Percentiles rank a stretch among this genome's conserved stretches.
phyloP scores from a whole-genome alignment of 495 filamentous ascomycete genomes.

The Aspergillus sclerotiicarbonarius region DNA sequence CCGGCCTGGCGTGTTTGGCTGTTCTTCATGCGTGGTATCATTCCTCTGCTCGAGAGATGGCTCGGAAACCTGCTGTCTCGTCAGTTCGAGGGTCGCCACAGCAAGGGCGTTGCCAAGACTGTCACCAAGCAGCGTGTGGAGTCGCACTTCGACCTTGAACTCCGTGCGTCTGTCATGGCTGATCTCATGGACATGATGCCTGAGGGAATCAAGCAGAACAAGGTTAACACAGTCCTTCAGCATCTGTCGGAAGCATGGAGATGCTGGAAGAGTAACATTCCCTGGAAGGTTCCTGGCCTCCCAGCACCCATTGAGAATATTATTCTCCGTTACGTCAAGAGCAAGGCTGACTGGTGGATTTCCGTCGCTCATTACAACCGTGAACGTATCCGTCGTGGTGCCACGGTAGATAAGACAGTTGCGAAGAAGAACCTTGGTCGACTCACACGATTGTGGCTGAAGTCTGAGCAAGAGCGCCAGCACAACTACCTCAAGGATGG shows the following conservation, averaged over 20 bases:
- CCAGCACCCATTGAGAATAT: slow-evolving; percentile 98
- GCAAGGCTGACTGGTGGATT: slow-evolving; percentile 99
- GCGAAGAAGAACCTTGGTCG: slow-evolving; percentile 99
- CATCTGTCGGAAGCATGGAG: slow-evolving; percentile 98
- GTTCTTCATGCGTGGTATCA: slow-evolving; percentile 99
- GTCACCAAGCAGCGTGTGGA: slow-evolving; percentile 99
- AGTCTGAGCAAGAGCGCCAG: slow-evolving; percentile 96
- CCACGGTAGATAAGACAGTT: slow-evolving; percentile 97
- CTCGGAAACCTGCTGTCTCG: slow-evolving; percentile 94
- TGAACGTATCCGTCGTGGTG: slow-evolving; percentile 91
- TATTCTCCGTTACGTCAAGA: slow-evolving; percentile 96
- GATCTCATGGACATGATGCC: slow-evolving; percentile 99
- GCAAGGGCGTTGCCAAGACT: slow-evolving; percentile 98
- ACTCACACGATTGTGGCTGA: slow-evolving; percentile 93
- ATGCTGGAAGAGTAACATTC: slow-evolving; percentile 99
- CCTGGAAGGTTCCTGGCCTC: slow-evolving; percentile 96
- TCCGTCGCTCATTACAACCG: slow-evolving; percentile 98
- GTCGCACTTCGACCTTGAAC: slow-evolving; percentile 96
- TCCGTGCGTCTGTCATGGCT: slow-evolving; percentile 97
- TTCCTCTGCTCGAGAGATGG: slow-evolving; percentile 95
- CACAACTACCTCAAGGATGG: slow-evolving; percentile 99
- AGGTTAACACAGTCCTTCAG: slow-evolving; percentile 96
- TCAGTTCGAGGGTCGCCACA: slow-evolving; percentile 98
- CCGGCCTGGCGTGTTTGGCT: slow-evolving; percentile 99
- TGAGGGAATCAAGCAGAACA: slow-evolving; percentile 98